Base-by-base conservation (phyloP, 1,139 yeast species). In the Groenewaldozyma sp. region DNA sequence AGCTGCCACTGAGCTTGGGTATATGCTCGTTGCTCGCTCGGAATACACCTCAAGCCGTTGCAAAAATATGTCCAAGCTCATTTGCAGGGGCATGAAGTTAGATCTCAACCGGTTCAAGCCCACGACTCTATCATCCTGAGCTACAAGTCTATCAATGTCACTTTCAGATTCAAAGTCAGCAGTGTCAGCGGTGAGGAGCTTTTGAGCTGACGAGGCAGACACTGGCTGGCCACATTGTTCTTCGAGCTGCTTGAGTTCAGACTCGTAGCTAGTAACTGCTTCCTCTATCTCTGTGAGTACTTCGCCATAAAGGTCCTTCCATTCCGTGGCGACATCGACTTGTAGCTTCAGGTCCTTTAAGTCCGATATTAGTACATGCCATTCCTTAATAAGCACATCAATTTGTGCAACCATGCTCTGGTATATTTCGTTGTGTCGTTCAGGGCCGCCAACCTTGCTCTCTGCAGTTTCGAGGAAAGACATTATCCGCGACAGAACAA, bases 301-400 rank as follows among this genome's bases (percentile, higher is more conserved):
- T 28, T 63, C 63, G 35, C 67, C 67, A 39, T 66, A 68, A 28
- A 82, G 64, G 50, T 82, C 93, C 38, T 68, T 62, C 59, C 70
- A 78, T 45, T 76, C 79, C 10, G 70, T 62, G 1, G 82, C 68
- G 6, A 78, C 60, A 43, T 74, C 81, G 9, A 78, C 62, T 37
- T 65, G 65, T 31, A 61, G 59, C 50, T 74, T 71, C 27, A 68
- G 55, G 1, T 60, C 47, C 5, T 65, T 53, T 5, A 69, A 47
- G 34, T 58, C 47, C 37, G 65, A 64, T 47, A 70, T 68, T 20
- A 70, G 64, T 3, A 65, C 66, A 31, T 67, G 55, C 44, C 69
- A 61, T 24, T 64, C 49, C 43, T 67, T 31, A n/a, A n/a, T n/a
- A n/a, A n/a, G n/a, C n/a, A n/a, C n/a, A n/a, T n/a, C n/a, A n/a